Percentiles rank a stretch among this genome's conserved stretches.
phyloP scores from a whole-genome alignment of 2,329 filamentous ascomycete species.

The Blastomyces gilchristii region DNA sequence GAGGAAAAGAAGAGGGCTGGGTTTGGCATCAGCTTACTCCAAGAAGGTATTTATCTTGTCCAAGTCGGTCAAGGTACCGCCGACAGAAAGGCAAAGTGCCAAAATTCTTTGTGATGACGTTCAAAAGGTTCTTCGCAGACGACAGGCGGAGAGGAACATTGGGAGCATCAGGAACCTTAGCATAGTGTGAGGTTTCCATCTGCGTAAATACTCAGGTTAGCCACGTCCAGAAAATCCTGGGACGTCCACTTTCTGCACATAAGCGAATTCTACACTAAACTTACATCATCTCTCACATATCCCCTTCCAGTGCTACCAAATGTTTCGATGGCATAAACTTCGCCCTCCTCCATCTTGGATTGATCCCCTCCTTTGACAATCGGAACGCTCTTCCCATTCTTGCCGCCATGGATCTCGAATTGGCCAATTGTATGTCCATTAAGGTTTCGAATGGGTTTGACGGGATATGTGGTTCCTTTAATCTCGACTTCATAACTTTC shows the following conservation, averaged over 20 bases:
- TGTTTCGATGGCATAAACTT: conserved; percentile 91
- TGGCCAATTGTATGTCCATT: conserved; percentile 84
- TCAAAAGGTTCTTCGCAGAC: conserved; percentile 76
- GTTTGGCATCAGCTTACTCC: conserved; percentile 50
- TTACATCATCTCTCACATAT: conserved; percentile 72
- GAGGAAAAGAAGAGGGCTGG: neutral
- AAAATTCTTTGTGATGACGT: conserved; percentile 92
- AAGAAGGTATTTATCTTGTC: conserved; percentile 86
- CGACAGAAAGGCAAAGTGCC: conserved; percentile 84
- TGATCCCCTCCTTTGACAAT: conserved; percentile 82
- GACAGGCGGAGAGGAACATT: conserved; percentile 66
- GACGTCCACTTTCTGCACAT: neutral
- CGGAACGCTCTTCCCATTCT: conserved; percentile 78
- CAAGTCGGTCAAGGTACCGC: conserved; percentile 82
- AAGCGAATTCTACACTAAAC: conserved; percentile 21
- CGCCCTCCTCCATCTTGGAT: conserved; percentile 96
- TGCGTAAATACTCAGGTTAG: conserved; percentile 23
- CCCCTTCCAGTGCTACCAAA: conserved; percentile 91
- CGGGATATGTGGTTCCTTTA: conserved; percentile 63
- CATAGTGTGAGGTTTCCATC: conserved; percentile 82
- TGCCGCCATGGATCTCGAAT: conserved; percentile 83
- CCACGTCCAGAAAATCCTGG: neutral
- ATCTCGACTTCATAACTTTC: conserved; percentile 86
- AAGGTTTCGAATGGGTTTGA: conserved; percentile 78
- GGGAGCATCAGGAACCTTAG: conserved; percentile 59